Percentiles rank a stretch among this genome's conserved stretches.
Conservation (phyloP, 1,284 basidiomycete species). For the Microbotryum silenes-acaulis region DNA sequence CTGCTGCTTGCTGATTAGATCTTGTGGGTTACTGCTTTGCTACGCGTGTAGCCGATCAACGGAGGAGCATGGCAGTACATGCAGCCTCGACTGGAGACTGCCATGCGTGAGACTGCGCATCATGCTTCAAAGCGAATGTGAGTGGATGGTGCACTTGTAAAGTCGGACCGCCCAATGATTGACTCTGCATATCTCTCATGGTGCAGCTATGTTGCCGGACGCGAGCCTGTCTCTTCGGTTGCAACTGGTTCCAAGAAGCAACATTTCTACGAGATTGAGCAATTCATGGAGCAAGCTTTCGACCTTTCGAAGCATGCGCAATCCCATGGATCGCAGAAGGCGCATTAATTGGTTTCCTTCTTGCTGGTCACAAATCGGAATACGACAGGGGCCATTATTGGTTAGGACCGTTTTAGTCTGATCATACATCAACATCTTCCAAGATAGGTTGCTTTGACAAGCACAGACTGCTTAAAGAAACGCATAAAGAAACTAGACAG, state of each 20-base stretch:
- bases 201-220: constrained; percentile 51
- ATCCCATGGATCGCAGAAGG: constrained; percentile 7
- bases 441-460: too few species aligned
- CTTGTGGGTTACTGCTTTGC: not conserved
- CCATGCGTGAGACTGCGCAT: constrained; percentile 64
- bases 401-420: too few species aligned
- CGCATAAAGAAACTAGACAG: too few species aligned
- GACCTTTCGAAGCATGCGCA: constrained; percentile 23
- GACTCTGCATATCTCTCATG: too few species aligned
- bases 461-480: too few species aligned
- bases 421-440: too few species aligned
- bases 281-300: constrained; percentile 29
- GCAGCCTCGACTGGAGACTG: constrained; percentile 53
- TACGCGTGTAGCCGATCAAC: constrained; percentile 34
- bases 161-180: too few species aligned
- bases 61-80: constrained; percentile 63
- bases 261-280: constrained; percentile 28
- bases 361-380: not conserved
- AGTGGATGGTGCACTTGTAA: not conserved
- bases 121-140: constrained; percentile 80
- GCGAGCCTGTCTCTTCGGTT: constrained; percentile 52
- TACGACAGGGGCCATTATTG: not conserved
- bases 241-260: constrained; percentile 54
- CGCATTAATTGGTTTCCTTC: not conserved
- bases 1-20: not conserved